Evolutionary conservation across 352 stramenopile genomes (phyloP).

Genomic region (Globisporangium acanthophoron): DNA sequence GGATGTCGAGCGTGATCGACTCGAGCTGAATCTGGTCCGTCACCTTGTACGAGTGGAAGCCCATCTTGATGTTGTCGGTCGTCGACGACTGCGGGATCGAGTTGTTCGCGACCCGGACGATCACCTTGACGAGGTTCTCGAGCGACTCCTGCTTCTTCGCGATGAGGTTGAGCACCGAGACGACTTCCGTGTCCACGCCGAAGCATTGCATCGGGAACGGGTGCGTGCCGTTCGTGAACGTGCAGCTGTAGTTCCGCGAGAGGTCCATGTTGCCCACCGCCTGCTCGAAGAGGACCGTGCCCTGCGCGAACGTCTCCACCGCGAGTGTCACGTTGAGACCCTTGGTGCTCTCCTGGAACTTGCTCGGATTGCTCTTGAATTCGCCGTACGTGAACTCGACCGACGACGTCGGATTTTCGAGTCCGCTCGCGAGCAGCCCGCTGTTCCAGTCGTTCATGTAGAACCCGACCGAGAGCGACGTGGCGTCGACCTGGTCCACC

Average conservation of each 20-base stretch:
- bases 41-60: slow-evolving; percentile 9
- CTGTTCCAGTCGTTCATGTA: slow-evolving; percentile 19
- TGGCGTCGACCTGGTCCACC: slow-evolving; percentile 13
- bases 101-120: slow-evolving; percentile 2
- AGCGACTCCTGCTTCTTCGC: slow-evolving; percentile 8
- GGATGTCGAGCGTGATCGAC: slow-evolving; percentile 14
- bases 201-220: neutral
- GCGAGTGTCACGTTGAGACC: slow-evolving; percentile 11
- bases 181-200: neutral
- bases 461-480: slow-evolving; percentile 12
- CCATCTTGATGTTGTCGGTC: slow-evolving; percentile 6
- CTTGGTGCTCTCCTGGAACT: neutral
- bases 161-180: slow-evolving; percentile 1
- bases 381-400: slow-evolving; percentile 16
- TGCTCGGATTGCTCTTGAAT: slow-evolving; percentile 8
- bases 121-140: slow-evolving; percentile 8
- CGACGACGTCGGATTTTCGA: neutral
- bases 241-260: slow-evolving; percentile 3
- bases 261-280: slow-evolving; percentile 13
- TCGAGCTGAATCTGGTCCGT: slow-evolving; percentile 14
- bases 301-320: slow-evolving; percentile 15
- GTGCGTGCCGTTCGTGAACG: neutral
- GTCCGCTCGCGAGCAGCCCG: slow-evolving; percentile 6
- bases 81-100: slow-evolving; percentile 4
- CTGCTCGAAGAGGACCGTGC: slow-evolving; percentile 13